Conservation (phyloP, 768 basidiomycete genomes). For the Naganishia friedmannii region DNA sequence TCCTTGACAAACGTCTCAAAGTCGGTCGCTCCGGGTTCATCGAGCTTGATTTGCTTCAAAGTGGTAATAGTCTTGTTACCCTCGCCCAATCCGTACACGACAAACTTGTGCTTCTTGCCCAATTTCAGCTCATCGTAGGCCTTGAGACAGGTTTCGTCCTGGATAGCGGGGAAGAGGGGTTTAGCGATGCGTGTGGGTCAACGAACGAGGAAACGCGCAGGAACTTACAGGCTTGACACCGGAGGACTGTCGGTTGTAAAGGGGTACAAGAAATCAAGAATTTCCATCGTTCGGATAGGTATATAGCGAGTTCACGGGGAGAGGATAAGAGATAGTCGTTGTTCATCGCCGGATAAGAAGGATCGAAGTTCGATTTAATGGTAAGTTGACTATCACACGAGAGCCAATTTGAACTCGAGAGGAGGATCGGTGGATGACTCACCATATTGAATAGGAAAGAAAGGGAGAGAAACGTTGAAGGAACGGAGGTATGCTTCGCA, state of each 20-base stretch:
- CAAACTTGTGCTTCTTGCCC: slow-evolving; percentile 73
- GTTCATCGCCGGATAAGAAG: background rate
- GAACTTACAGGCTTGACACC: slow-evolving; percentile 49
- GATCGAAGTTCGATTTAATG: background rate
- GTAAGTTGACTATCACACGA: background rate
- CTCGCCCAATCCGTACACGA: slow-evolving; percentile 66
- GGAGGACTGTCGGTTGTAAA: slow-evolving; percentile 40
- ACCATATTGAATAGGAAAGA: slow-evolving; percentile 3
- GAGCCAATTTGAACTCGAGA: background rate
- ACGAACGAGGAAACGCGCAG: background rate
- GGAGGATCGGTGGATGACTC: background rate
- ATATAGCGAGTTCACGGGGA: background rate
- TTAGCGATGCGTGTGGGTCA: background rate
- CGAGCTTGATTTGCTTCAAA: slow-evolving; percentile 55
- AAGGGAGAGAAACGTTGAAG: background rate
- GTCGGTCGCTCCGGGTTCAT: slow-evolving; percentile 49
- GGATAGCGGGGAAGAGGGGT: background rate
- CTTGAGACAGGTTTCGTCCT: slow-evolving; percentile 57
- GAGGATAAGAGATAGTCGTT: background rate
- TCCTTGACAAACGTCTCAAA: slow-evolving; percentile 74
- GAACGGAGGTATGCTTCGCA: background rate
- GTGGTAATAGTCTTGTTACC: slow-evolving; percentile 66
- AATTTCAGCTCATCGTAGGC: slow-evolving; percentile 71
- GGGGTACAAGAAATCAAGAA: background rate
- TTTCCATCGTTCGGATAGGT: background rate